A percentile compares a stretch with the other conserved stretches of the same genome.
Conservation (phyloP, 2,329 filamentous ascomycete species). For the Venturia asperata region DNA sequence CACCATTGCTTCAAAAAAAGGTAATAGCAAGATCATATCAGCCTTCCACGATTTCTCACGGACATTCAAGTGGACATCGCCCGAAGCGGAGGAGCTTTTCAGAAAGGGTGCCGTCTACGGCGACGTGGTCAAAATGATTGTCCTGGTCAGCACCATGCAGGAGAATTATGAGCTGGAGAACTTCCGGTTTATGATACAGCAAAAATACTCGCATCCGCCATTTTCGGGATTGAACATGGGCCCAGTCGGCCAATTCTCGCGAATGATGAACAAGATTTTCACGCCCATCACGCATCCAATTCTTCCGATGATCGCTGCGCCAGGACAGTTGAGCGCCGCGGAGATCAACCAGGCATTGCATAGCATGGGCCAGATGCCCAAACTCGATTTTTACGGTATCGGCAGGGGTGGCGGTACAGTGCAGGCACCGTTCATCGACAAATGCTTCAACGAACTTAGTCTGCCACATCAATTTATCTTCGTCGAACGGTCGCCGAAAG, state of each 20-base stretch:
- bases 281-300: conserved; percentile 82
- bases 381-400: conserved; percentile 73
- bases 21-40: conserved; percentile 81
- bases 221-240: conserved; percentile 85
- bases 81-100: conserved; percentile 65
- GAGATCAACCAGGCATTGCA: conserved; percentile 77
- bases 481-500: conserved; percentile 62
- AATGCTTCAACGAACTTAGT: conserved; percentile 55
- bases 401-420: conserved; percentile 65
- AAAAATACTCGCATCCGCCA: conserved; percentile 63
- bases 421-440: conserved; percentile 79
- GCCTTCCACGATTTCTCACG: conserved; percentile 86
- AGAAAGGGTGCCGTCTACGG: conserved; percentile 64
- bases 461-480: conserved; percentile 74
- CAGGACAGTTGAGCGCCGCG: conserved; percentile 76
- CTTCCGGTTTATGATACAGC: conserved; percentile 69
- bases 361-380: conserved; percentile 72
- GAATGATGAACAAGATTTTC: conserved; percentile 77
- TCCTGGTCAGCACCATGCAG: conserved; percentile 70
- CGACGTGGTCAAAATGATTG: conserved; percentile 88
- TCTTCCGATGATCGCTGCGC: conserved; percentile 74
- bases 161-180: conserved; percentile 89
- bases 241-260: conserved; percentile 74
- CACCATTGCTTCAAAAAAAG: conserved; percentile 60
- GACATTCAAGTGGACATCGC: conserved; percentile 73